Base-by-base conservation (phyloP, 176 grass and related monocot species). In the Alloteropsis semialata region DNA sequence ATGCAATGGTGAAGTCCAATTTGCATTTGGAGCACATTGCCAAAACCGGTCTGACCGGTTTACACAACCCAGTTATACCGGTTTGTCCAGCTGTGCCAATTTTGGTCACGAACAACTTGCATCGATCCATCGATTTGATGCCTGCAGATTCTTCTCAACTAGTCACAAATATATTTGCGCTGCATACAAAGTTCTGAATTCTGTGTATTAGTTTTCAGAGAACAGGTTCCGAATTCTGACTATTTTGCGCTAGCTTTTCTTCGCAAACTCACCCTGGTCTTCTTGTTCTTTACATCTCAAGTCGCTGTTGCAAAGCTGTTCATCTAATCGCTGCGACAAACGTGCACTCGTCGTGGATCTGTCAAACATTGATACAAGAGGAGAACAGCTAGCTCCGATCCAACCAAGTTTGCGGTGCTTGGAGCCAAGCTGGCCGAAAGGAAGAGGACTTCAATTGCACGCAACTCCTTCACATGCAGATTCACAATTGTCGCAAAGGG, bases 381-480 rank as follows among this genome's bases (percentile, higher is more conserved):
- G 3, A 18, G 42, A 46, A 13, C 22, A 27, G 53, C 22, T 24
- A n/a, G 72, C 30, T 36, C 72, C 49, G 27, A 67, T 41, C 68
- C 84, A 44, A 33, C 76, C 77, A 25, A 57, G 74, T 43, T 48
- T 75, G 85, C 50, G 36, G 50, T 81, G 55, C n/a, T 16, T 16
- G 46, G 43, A 61, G 72, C 46, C 37, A 12, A 75, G 24, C 69
- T 81, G 84, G 45, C 72, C 25, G 85, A 46, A 87, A 87, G 56
- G 69, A 81, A 77, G 39, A 74, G 58, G 59, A 58, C 76, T 86
- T 86, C 12, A 86, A 80, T 86, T 72, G 59, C 69, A 65, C 77
- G 68, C 45, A 30, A 86, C 84, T 15, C 58, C 60, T 81, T 67
- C 84, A 86, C 84, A 70, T 80, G 84, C 76, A 53, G 29, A 65